Percentiles rank a stretch among this genome's conserved stretches.
Conservation (phyloP, 441 rosid genomes). For the Adansonia madagascariensis region DNA sequence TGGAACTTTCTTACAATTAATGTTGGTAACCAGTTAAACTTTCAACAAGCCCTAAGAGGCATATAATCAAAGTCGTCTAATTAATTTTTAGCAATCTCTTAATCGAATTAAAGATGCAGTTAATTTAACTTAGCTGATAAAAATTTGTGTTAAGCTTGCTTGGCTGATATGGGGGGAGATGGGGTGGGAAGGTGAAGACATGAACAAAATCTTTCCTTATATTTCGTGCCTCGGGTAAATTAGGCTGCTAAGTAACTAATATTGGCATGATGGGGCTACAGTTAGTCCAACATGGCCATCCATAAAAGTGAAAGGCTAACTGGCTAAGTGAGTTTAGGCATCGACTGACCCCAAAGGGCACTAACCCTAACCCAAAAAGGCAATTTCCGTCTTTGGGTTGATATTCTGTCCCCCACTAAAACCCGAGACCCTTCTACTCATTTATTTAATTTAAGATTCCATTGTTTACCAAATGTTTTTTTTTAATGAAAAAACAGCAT, state of each 20-base stretch:
- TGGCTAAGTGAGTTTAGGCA: neutral
- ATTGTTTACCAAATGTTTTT: slow-evolving; percentile 22
- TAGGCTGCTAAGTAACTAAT: neutral
- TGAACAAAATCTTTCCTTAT: neutral
- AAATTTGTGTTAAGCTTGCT: neutral
- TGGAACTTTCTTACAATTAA: neutral
- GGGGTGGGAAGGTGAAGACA: neutral
- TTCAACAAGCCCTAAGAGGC: slow-evolving; percentile 22
- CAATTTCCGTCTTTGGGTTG: slow-evolving; percentile 40
- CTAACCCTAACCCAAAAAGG: slow-evolving; percentile 29
- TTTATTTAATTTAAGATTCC: slow-evolving; percentile 29
- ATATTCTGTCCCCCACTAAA: slow-evolving; percentile 22
- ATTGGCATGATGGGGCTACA: neutral
- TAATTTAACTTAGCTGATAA: neutral
- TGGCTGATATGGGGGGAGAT: neutral
- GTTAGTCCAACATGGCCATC: neutral
- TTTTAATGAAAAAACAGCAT: slow-evolving; percentile 23
- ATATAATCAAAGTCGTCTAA: neutral
- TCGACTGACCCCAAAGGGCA: slow-evolving; percentile 16
- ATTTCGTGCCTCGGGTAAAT: slow-evolving; percentile 3
- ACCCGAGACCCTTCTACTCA: neutral
- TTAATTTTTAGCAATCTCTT: neutral
- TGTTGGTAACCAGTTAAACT: neutral
- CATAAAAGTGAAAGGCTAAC: slow-evolving; percentile 14
- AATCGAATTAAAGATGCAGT: neutral